These are phyloP conservation scores for Arachnomyces sp. DNA, from an alignment of 2,329 filamentous ascomycete genomes.

Conservation along the genomic window DNA sequence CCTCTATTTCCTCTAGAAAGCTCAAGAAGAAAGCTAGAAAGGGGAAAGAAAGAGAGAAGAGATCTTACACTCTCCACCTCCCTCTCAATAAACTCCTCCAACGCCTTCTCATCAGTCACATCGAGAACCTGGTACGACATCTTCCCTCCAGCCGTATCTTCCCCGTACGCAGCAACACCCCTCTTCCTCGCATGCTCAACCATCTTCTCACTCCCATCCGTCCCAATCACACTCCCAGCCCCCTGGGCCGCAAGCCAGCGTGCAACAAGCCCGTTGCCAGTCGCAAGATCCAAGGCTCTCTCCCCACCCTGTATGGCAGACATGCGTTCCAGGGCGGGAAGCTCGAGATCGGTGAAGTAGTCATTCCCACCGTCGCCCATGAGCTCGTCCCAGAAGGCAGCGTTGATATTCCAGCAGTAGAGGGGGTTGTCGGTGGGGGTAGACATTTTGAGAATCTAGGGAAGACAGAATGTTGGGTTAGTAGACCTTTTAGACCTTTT, in stretches of 20 bases:
- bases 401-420: slow-evolving; percentile 34
- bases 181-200: slow-evolving; percentile 27
- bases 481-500: too few relatives aligned
- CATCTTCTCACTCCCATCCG: slow-evolving; percentile 39
- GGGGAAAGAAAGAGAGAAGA: background rate
- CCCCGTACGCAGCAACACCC: slow-evolving; percentile 10
- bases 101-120: slow-evolving; percentile 28
- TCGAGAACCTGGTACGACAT: slow-evolving; percentile 31
- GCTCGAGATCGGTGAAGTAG: slow-evolving; percentile 38
- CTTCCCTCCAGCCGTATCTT: background rate
- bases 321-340: slow-evolving; percentile 34
- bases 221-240: slow-evolving; percentile 32
- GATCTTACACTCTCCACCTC: slow-evolving; percentile 7
- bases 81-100: slow-evolving; percentile 21
- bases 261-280: slow-evolving; percentile 43
- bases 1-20: too few relatives aligned
- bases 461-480: too few relatives aligned
- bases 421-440: background rate
- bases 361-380: slow-evolving; percentile 37
- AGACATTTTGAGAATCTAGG: too few relatives aligned
- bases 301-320: slow-evolving; percentile 20
- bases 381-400: slow-evolving; percentile 35
- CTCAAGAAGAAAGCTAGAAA: background rate
- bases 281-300: slow-evolving; percentile 41
- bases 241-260: slow-evolving; percentile 35